Percentiles rank a stretch among this genome's conserved stretches.
These are phyloP conservation scores for Fusarium chaquense DNA, from an alignment of 2,329 filamentous ascomycete genomes.

Conservation along the genomic window DNA sequence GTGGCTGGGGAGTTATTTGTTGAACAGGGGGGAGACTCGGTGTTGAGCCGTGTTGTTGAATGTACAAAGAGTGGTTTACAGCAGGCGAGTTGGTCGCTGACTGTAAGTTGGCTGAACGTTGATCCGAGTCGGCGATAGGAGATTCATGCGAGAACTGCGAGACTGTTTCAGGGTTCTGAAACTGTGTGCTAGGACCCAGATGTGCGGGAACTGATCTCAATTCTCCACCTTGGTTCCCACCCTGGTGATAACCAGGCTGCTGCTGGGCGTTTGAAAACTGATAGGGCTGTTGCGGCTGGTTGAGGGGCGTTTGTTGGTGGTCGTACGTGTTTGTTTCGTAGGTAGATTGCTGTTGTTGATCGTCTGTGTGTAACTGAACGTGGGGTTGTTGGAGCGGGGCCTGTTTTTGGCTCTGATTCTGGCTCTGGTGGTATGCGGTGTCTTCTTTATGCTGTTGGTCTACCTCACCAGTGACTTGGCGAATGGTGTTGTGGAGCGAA, in stretches of 20 bases:
- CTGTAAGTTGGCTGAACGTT: conserved; percentile 56
- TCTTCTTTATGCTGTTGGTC: conserved; percentile 60
- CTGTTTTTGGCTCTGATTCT: conserved; percentile 48
- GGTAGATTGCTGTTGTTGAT: conserved; percentile 52
- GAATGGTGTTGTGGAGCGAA: conserved; percentile 57
- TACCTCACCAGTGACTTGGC: conserved; percentile 60
- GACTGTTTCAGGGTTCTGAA: conserved; percentile 68
- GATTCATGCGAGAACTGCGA: conserved; percentile 74
- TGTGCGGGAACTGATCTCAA: conserved; percentile 54
- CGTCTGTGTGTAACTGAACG: conserved; percentile 34
- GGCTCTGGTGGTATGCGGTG: conserved; percentile 50
- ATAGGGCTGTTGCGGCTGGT: conserved; percentile 42
- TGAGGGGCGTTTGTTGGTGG: conserved; percentile 46
- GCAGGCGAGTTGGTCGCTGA: conserved; percentile 59
- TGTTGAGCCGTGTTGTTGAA: conserved; percentile 53
- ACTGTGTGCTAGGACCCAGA: conserved; percentile 49
- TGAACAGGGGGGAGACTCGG: conserved; percentile 49
- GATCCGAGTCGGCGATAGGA: conserved; percentile 63
- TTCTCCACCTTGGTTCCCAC: conserved; percentile 51
- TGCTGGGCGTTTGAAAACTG: conserved; percentile 52
- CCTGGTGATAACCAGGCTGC: conserved; percentile 46
- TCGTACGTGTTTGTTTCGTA: conserved; percentile 56
- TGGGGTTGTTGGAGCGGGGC: conserved; percentile 49
- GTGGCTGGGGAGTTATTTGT: conserved; percentile 43
- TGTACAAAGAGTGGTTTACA: conserved; percentile 54